Conservation (phyloP, 768 basidiomycete genomes). For the Rhodotorula taiwanensis region DNA sequence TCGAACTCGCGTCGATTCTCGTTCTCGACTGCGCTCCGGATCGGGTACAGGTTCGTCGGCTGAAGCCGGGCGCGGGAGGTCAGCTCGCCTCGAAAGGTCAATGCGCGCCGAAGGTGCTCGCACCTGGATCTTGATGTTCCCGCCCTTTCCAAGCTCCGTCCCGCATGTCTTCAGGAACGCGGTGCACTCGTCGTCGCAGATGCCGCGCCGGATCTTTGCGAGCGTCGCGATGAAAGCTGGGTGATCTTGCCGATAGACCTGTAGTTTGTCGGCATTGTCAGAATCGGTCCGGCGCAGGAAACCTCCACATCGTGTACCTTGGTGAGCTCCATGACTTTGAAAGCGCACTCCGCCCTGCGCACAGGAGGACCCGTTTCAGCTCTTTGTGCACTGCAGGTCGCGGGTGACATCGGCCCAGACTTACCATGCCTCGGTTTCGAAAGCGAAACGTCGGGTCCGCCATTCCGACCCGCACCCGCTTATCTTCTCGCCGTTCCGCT, state of each 20-base stretch:
- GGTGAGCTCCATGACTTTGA: constrained; percentile 40
- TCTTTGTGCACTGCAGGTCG: too few relatives aligned
- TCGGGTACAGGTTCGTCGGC: constrained; percentile 38
- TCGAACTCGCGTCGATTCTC: constrained; percentile 43
- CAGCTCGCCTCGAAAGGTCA: too few relatives aligned
- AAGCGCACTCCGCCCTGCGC: constrained; percentile 27
- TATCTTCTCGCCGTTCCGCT: not conserved
- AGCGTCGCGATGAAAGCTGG: constrained; percentile 42
- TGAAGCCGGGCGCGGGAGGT: not conserved
- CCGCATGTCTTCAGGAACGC: constrained; percentile 34
- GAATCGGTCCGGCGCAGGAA: not conserved
- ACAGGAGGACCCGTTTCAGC: too few relatives aligned
- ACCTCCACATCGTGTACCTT: constrained; percentile 12
- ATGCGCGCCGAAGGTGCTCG: not conserved
- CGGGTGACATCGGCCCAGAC: not conserved
- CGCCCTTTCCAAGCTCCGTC: constrained; percentile 35
- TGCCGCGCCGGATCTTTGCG: constrained; percentile 43
- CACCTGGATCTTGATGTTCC: constrained; percentile 38
- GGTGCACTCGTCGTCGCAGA: constrained; percentile 32
- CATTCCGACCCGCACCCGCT: constrained; percentile 18
- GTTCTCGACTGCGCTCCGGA: constrained; percentile 45
- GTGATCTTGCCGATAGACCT: constrained; percentile 45
- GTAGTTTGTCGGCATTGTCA: not conserved
- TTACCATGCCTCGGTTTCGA: constrained; percentile 44
- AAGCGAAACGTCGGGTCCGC: constrained; percentile 39